A percentile compares a stretch with the other conserved stretches of the same genome.
These are phyloP conservation scores for Amyloporia xantha DNA, from an alignment of 768 basidiomycete species.

Conservation along the genomic window DNA sequence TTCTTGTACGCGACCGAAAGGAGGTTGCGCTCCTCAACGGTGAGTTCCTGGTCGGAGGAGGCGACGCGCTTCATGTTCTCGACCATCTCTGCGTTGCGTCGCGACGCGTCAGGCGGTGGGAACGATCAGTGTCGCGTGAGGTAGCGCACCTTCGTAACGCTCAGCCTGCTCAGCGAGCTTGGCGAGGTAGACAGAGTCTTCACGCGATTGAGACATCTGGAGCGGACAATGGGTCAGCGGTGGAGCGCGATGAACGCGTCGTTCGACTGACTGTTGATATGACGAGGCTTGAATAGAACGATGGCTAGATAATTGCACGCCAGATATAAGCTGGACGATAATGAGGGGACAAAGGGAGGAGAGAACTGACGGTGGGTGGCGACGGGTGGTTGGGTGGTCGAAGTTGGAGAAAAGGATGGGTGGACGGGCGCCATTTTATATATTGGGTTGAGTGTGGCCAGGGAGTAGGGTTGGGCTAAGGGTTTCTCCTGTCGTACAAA, in stretches of 20 bases:
- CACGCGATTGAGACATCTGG: slow-evolving; percentile 74
- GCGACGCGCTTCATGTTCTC: slow-evolving; percentile 98
- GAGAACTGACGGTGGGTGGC: background rate
- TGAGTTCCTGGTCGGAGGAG: slow-evolving; percentile 93
- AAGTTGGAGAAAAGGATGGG: background rate
- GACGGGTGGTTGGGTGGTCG: background rate
- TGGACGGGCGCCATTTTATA: background rate
- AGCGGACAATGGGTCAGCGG: background rate
- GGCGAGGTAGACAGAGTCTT: slow-evolving; percentile 98
- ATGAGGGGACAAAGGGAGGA: background rate
- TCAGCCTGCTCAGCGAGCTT: slow-evolving; percentile 50
- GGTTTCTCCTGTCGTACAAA: background rate
- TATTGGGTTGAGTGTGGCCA: no score
- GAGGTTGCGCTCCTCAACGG: slow-evolving; percentile 57
- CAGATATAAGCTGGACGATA: no score
- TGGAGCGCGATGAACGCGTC: background rate
- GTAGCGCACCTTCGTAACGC: slow-evolving; percentile 76
- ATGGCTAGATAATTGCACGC: no score
- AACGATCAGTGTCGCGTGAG: background rate
- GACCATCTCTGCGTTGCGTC: slow-evolving; percentile 69
- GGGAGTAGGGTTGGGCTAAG: background rate
- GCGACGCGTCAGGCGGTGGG: background rate
- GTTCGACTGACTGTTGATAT: background rate
- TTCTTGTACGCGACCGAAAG: slow-evolving; percentile 92
- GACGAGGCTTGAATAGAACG: no score